Conservation (phyloP, 2,329 filamentous ascomycete genomes). For the Alternaria burnsii region DNA sequence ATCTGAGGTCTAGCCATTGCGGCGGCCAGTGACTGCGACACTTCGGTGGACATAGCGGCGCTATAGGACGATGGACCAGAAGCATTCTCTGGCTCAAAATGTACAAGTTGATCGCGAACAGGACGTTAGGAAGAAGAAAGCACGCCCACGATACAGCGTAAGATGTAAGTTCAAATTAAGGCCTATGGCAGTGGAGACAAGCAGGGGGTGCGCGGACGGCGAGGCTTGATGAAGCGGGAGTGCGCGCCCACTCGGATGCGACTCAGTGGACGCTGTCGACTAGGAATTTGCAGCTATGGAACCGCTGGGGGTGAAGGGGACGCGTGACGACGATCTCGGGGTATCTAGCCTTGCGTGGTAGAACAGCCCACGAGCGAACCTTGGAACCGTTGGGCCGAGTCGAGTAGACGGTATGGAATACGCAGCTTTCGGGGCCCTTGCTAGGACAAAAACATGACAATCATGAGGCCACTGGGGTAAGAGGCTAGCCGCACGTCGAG, state of each 20-base stretch:
- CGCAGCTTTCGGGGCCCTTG: background rate
- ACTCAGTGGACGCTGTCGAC: conserved; percentile 33
- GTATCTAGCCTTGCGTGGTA: conserved; percentile 30
- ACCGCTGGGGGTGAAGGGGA: conserved; percentile 21
- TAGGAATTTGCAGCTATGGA: conserved; percentile 15
- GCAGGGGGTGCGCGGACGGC: conserved; percentile 40
- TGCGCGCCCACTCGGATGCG: conserved; percentile 39
- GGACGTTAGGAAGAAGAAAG: conserved; percentile 36
- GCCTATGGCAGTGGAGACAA: conserved; percentile 43
- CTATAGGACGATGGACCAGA: conserved; percentile 32
- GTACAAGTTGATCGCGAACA: conserved; percentile 22
- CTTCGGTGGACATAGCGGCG: conserved; percentile 43
- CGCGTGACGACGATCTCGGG: conserved; percentile 46
- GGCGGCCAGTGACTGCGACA: conserved; percentile 39
- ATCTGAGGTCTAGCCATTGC: conserved; percentile 78
- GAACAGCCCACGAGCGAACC: conserved; percentile 10
- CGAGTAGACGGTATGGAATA: background rate
- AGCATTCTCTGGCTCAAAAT: conserved; percentile 44
- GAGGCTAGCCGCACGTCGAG: conserved; percentile 17
- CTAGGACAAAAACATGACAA: conserved; percentile 24
- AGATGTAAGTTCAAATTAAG: conserved; percentile 52
- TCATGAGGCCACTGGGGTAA: conserved; percentile 25
- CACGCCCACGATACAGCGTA: conserved; percentile 39
- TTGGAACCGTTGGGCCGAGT: conserved; percentile 20
- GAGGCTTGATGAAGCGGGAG: conserved; percentile 45